Percentiles rank a stretch among this genome's conserved stretches.
phyloP scores from a whole-genome alignment of 2,329 filamentous ascomycete genomes.

The Cordyceps militaris region DNA sequence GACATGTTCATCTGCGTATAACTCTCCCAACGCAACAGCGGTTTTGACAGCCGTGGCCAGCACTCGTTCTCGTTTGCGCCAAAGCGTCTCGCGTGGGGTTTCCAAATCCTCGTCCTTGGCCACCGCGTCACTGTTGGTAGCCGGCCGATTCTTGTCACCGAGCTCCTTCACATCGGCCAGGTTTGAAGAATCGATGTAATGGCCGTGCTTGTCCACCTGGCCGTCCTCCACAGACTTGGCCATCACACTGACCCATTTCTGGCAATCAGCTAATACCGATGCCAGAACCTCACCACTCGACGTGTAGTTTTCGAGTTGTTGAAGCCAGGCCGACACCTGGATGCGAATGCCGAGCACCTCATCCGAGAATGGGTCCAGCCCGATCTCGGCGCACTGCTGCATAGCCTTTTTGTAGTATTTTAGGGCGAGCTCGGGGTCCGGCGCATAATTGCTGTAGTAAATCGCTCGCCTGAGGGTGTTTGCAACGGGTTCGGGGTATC shows the following conservation, averaged over 20 bases:
- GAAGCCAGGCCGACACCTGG: constrained; percentile 70
- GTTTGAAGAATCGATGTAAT: constrained; percentile 19
- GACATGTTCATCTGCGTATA: constrained; percentile 73
- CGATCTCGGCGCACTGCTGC: constrained; percentile 61
- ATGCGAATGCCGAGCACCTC: constrained; percentile 88
- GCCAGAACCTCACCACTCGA: constrained; percentile 73
- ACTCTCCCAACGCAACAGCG: constrained; percentile 74
- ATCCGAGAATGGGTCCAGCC: constrained; percentile 83
- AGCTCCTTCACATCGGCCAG: background rate
- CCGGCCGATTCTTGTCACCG: background rate
- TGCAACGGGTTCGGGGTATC: constrained; percentile 62
- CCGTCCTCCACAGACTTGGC: constrained; percentile 44
- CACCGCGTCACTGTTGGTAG: background rate
- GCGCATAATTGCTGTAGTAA: constrained; percentile 73
- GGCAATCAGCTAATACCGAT: constrained; percentile 63
- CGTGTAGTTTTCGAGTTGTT: constrained; percentile 64
- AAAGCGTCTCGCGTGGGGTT: constrained; percentile 39
- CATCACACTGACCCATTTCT: constrained; percentile 50
- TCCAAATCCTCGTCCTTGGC: constrained; percentile 14
- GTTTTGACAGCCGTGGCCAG: constrained; percentile 69
- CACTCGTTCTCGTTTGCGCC: constrained; percentile 56
- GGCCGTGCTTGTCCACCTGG: constrained; percentile 35
- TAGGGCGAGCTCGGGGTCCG: constrained; percentile 69
- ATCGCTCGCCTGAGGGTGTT: constrained; percentile 75
- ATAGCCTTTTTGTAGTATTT: constrained; percentile 80